Base-by-base conservation (phyloP, 2,329 filamentous ascomycete species). In the Aspergillus sp. region DNA sequence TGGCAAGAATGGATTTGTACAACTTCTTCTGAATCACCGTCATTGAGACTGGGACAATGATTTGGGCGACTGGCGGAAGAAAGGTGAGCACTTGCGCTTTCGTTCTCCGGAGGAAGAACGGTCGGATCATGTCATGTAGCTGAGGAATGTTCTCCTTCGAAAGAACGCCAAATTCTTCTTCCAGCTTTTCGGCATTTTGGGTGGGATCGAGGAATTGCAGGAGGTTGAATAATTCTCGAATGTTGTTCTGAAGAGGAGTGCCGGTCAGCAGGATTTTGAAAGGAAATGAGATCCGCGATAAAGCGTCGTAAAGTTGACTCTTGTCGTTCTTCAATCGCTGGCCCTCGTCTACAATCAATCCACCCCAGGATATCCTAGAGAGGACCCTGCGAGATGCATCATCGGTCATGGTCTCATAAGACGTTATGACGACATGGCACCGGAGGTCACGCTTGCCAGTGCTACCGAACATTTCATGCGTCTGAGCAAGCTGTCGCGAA, bases 31-130 rank as follows among this genome's bases (percentile, higher is more conserved):
- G 96, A 12, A 99, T 81, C 14, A 92, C 82, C 1, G 91, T 93
- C 93, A 98, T 97, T 2, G 91, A 93, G n/a, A 99, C 88, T 0
- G 95, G 95, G 4, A 99, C 79, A 62, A 99, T 98, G 67, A 99
- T 92, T 70, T 98, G 94, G 1, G 90, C 89, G 86, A 99, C 92
- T 0, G 94, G 89, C 0, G 95, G 95, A 10, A 99, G 80, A 75
- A 97, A 96, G 45, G 91, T 94, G 55, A 99, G 81, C 0, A 97
- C 94, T 62, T 94, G 89, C 12, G 88, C 88, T 73, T 99, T 99
- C 2, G 95, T 98, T 49, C 95, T 88, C 51, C 88, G 84, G 31
- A 89, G 75, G 67, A 90, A 88, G 72, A 82, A 89, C 1, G 86
- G 86, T 2, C 91, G 86, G 62, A 98, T 96, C 70, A 93, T 84